Evolutionary conservation across 2,329 filamentous ascomycete genomes (phyloP).

Genomic region (Ceratocystis cacaofunesta): DNA sequence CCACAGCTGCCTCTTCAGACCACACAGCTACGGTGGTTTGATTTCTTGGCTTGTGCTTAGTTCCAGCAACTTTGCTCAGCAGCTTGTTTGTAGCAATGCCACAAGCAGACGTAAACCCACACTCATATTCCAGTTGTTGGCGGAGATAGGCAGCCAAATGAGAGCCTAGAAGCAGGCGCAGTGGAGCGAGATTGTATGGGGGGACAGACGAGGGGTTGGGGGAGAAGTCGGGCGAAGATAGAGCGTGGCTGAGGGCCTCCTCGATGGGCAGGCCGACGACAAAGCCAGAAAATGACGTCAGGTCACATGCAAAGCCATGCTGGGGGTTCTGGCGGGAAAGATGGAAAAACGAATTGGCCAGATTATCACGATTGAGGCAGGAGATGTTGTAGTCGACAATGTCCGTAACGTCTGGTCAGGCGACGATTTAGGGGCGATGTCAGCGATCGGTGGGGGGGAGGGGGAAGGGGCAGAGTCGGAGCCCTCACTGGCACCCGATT

Average conservation of each 20-base stretch:
- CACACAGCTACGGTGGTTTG: conserved; percentile 73
- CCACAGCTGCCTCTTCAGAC: conserved; percentile 37
- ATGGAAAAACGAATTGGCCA: conserved; percentile 63
- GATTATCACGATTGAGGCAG: conserved; percentile 50
- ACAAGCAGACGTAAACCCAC: conserved; percentile 75
- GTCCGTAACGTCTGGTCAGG: conserved; percentile 59
- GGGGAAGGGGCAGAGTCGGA: neutral
- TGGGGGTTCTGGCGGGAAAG: conserved; percentile 60
- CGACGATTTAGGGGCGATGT: neutral
- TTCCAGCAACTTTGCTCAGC: conserved; percentile 71
- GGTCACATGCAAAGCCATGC: conserved; percentile 66
- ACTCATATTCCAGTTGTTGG: conserved; percentile 53
- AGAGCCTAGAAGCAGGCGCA: conserved; percentile 60
- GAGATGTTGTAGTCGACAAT: conserved; percentile 68
- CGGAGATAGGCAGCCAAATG: conserved; percentile 68
- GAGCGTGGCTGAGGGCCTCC: neutral
- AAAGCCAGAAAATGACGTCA: conserved; percentile 46
- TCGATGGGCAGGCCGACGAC: neutral
- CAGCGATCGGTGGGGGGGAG: neutral
- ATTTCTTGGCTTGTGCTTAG: conserved; percentile 68
- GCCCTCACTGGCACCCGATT: neutral
- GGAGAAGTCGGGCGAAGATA: neutral
- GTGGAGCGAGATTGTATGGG: conserved; percentile 11
- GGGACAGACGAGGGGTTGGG: neutral
- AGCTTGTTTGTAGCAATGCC: conserved; percentile 81